These are phyloP conservation scores for Pestalotiopsis sp. DNA, from an alignment of 2,329 filamentous ascomycete genomes.

Conservation along the genomic window DNA sequence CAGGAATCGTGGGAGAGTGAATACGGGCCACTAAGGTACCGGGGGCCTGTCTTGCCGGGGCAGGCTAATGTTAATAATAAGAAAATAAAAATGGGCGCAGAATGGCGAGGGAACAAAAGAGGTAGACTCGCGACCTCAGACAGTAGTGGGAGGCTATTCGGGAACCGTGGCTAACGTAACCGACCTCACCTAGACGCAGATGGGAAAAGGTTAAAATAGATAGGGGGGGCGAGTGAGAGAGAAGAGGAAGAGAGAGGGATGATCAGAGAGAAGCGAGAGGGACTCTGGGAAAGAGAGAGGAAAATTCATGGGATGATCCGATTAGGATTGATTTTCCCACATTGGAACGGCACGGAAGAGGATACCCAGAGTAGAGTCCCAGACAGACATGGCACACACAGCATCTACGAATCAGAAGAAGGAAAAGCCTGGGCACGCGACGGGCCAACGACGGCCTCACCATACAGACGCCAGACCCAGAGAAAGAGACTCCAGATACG, in stretches of 20 bases:
- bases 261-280: not conserved
- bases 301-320: not conserved
- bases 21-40: not conserved
- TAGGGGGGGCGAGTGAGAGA: not conserved
- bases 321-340: not conserved
- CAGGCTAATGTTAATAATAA: not conserved
- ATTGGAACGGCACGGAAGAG: not conserved
- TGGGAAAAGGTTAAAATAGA: slow-evolving; percentile 1
- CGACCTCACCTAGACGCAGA: slow-evolving; percentile 6
- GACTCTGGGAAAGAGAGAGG: not conserved
- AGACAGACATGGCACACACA: not conserved
- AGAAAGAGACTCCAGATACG: not conserved
- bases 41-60: not conserved
- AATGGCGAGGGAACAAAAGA: not conserved
- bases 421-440: not conserved
- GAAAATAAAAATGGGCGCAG: not conserved
- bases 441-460: not conserved
- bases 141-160: slow-evolving; percentile 1
- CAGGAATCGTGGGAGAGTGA: not conserved
- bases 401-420: not conserved
- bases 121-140: not conserved
- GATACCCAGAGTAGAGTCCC: not conserved
- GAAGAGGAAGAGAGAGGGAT: not conserved
- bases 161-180: not conserved
- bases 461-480: not conserved